phyloP scores from a whole-genome alignment of 2,329 filamentous ascomycete genomes.

The Arthrobotrys sphaeroides region DNA sequence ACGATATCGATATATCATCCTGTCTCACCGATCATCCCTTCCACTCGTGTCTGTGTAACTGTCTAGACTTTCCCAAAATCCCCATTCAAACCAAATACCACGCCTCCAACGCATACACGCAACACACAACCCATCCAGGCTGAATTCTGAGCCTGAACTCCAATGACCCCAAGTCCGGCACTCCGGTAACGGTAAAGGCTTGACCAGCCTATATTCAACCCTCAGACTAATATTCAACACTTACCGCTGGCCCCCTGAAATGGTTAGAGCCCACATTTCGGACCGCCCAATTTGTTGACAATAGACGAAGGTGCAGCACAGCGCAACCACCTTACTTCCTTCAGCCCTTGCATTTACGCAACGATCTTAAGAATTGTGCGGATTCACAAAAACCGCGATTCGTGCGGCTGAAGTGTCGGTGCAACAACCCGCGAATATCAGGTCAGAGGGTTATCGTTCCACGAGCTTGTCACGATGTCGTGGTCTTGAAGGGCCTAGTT shows the following conservation, averaged over 20 bases:
- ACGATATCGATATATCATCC: too few species aligned
- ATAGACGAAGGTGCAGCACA: neutral
- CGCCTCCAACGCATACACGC: neutral
- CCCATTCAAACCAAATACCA: conserved; percentile 2
- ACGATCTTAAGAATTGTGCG: neutral
- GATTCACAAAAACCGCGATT: neutral
- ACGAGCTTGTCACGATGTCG: neutral
- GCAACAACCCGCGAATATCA: neutral
- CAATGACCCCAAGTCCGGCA: too few species aligned
- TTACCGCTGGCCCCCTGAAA: too few species aligned
- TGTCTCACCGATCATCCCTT: too few species aligned
- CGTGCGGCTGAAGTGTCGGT: conserved; percentile 3
- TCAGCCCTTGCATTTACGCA: conserved; percentile 5
- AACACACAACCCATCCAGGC: too few species aligned
- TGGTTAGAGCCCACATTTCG: neutral
- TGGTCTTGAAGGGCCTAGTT: neutral
- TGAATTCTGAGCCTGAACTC: too few species aligned
- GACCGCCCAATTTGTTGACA: neutral
- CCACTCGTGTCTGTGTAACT: too few species aligned
- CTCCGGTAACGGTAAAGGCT: too few species aligned
- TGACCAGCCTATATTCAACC: too few species aligned
- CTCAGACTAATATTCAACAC: too few species aligned
- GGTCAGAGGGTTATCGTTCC: neutral
- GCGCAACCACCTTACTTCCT: neutral
- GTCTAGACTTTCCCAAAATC: too few species aligned